These are phyloP conservation scores for Paraphaeosphaeria sporulosa DNA, from an alignment of 2,329 filamentous ascomycete species.

Conservation along the genomic window DNA sequence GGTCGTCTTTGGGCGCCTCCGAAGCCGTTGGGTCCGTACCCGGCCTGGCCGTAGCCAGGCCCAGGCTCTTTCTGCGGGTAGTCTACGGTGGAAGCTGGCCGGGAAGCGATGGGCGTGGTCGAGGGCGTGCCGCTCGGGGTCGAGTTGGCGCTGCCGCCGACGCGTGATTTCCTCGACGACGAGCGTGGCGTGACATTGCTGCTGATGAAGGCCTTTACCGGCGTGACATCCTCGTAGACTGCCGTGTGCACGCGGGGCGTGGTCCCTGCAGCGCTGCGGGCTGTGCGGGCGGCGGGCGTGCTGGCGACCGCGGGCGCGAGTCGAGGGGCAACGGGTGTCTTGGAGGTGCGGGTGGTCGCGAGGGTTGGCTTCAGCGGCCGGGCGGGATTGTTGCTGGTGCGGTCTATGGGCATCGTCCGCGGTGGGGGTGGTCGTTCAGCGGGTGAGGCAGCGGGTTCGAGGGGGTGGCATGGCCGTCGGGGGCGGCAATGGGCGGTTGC, in stretches of 20 bases:
- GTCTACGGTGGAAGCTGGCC: slow-evolving; percentile 44
- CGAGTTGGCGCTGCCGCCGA: slow-evolving; percentile 67
- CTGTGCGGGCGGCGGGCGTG: slow-evolving; percentile 39
- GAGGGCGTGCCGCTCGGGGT: slow-evolving; percentile 71
- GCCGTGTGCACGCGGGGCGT: slow-evolving; percentile 44
- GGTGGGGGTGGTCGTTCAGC: slow-evolving; percentile 22
- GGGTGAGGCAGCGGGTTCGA: slow-evolving; percentile 25
- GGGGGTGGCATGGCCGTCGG: slow-evolving; percentile 39
- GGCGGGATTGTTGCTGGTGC: slow-evolving; percentile 57
- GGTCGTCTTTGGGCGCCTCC: slow-evolving; percentile 37
- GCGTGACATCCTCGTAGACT: slow-evolving; percentile 60
- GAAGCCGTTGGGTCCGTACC: slow-evolving; percentile 30
- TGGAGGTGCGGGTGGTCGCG: slow-evolving; percentile 65
- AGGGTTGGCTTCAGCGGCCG: slow-evolving; percentile 74
- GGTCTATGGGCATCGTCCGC: slow-evolving; percentile 49
- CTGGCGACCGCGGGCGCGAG: slow-evolving; percentile 55
- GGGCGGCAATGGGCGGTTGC: slow-evolving; percentile 36
- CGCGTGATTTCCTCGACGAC: slow-evolving; percentile 72
- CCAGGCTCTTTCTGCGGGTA: slow-evolving; percentile 36
- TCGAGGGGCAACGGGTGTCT: slow-evolving; percentile 66
- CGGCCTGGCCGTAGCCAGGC: slow-evolving; percentile 30
- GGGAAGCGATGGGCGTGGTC: slow-evolving; percentile 46
- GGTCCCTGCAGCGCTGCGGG: slow-evolving; percentile 36
- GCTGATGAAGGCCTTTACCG: slow-evolving; percentile 65
- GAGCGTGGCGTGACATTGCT: slow-evolving; percentile 82